phyloP scores from a whole-genome alignment of 305 asterid genomes.

The Fraxinus floribunda region DNA sequence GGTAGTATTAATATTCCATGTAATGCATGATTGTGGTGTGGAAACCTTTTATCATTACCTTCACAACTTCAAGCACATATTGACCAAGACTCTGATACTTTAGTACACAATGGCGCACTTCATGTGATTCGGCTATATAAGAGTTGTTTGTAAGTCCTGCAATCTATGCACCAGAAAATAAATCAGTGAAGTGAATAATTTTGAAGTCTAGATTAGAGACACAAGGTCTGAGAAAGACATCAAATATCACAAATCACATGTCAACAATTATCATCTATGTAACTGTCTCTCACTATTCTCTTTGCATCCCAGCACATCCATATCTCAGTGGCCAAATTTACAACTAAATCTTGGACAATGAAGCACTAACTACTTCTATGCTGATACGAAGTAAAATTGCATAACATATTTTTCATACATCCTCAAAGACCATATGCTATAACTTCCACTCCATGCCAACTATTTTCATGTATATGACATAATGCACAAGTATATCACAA shows the following conservation, averaged over 20 bases:
- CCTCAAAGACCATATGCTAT: neutral
- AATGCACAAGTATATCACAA: neutral
- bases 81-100: slow-evolving; percentile 71
- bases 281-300: neutral
- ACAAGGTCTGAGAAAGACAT: neutral
- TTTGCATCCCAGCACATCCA: neutral
- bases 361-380: neutral
- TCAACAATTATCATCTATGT: neutral
- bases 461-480: neutral
- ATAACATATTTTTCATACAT: slow-evolving; percentile 1
- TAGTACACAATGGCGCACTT: slow-evolving; percentile 80
- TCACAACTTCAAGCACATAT: slow-evolving; percentile 86
- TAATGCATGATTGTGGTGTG: slow-evolving; percentile 5
- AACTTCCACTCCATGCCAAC: neutral
- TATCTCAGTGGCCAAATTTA: neutral
- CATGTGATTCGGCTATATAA: slow-evolving; percentile 66
- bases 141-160: slow-evolving; percentile 97
- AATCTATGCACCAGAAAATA: slow-evolving; percentile 50
- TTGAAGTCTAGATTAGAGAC: slow-evolving; percentile 6
- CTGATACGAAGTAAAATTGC: neutral
- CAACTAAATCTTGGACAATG: slow-evolving; percentile 3
- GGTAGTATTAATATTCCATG: slow-evolving; percentile 8
- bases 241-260: neutral
- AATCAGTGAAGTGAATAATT: slow-evolving; percentile 10
- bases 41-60: slow-evolving; percentile 53